Evolutionary conservation across 2,329 filamentous ascomycete species (phyloP).

Genomic region (Xylariaceae sp.): DNA sequence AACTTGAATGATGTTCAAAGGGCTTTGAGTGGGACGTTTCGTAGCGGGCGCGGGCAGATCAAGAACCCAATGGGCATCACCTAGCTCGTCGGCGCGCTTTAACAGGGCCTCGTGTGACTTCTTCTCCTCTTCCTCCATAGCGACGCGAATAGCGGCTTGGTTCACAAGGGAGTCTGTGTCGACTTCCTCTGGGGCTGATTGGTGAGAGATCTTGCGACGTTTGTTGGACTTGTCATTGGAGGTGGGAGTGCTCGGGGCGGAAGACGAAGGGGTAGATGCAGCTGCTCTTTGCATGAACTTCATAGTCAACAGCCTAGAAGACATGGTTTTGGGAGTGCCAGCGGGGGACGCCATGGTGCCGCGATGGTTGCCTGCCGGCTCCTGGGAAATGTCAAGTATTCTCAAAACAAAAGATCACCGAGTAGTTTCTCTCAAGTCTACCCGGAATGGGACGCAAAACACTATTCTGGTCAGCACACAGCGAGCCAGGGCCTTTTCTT

Average conservation of each 20-base stretch:
- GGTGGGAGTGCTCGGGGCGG: constrained; percentile 41
- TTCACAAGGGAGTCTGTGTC: constrained; percentile 47
- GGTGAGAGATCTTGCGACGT: constrained; percentile 52
- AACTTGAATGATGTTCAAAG: constrained; percentile 57
- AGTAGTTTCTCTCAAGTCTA: neutral
- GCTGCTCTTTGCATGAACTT: constrained; percentile 95
- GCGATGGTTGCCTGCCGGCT: neutral
- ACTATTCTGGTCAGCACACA: too few relatives aligned
- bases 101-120: constrained; percentile 60
- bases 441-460: too few relatives aligned
- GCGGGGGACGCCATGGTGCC: constrained; percentile 44
- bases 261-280: constrained; percentile 60
- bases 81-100: constrained; percentile 56
- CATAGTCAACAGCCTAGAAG: constrained; percentile 85
- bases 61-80: constrained; percentile 74
- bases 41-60: constrained; percentile 44
- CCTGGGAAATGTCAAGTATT: too few relatives aligned
- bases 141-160: constrained; percentile 57
- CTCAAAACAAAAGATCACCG: neutral
- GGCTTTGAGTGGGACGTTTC: constrained; percentile 32
- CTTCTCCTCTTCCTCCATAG: constrained; percentile 63
- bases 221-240: constrained; percentile 55
- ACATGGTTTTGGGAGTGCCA: constrained; percentile 68
- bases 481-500: too few relatives aligned
- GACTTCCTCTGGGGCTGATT: constrained; percentile 27